A percentile compares a stretch with the other conserved stretches of the same genome.
phyloP scores from a whole-genome alignment of 345 rosid species.

The Lepidium sativum region DNA sequence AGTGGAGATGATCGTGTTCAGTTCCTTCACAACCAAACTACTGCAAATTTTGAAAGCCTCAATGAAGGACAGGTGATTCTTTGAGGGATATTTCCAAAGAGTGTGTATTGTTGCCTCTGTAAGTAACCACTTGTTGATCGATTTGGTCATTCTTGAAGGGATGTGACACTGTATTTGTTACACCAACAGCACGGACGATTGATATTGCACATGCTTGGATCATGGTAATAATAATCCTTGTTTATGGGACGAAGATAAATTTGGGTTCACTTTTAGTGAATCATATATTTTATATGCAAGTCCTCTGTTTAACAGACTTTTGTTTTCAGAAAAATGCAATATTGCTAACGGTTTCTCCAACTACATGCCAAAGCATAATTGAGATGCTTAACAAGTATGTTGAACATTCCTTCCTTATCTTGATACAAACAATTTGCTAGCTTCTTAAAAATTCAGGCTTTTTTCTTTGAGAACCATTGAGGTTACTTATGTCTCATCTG shows the following conservation, averaged over 20 bases:
- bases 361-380: constrained; percentile 45
- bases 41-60: constrained; percentile 81
- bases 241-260: not conserved
- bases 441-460: not conserved
- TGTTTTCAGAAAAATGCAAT: constrained; percentile 65
- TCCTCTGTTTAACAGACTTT: not conserved
- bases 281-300: not conserved
- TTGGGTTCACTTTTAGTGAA: constrained; percentile 3
- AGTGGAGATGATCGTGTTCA: constrained; percentile 85
- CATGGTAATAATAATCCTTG: constrained; percentile 43
- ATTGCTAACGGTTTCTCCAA: constrained; percentile 58
- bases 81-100: not conserved
- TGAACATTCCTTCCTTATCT: not conserved
- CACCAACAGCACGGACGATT: constrained; percentile 84
- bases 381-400: constrained; percentile 72
- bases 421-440: not conserved
- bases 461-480: not conserved
- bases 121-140: constrained; percentile 16
- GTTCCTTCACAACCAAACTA: constrained; percentile 92
- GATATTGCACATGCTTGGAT: constrained; percentile 86
- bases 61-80: constrained; percentile 58
- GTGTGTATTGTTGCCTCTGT: not conserved
- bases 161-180: constrained; percentile 80
- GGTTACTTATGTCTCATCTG: not conserved
- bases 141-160: constrained; percentile 50